Evolutionary conservation across 768 basidiomycete species (phyloP).

Genomic region (Suillus clintonianus): DNA sequence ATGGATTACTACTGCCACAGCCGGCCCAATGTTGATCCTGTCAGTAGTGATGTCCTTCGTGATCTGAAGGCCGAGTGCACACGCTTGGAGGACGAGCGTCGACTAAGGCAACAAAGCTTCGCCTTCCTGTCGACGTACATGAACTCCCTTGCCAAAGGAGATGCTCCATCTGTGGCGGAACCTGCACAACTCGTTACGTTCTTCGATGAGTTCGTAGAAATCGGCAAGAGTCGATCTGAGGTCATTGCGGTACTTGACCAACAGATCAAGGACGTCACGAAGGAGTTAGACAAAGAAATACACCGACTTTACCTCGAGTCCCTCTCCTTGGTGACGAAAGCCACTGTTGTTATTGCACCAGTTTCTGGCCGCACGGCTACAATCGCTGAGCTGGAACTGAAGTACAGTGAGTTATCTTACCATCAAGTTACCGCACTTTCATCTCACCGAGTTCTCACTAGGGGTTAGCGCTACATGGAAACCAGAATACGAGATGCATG

Average conservation of each 20-base stretch:
- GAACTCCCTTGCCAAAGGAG: conserved; percentile 27
- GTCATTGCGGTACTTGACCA: conserved; percentile 16
- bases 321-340: neutral
- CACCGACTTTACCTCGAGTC: conserved; percentile 4
- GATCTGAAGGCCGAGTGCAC: conserved; percentile 13
- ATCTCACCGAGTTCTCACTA: neutral
- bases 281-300: conserved; percentile 15
- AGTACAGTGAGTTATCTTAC: conserved; percentile 14
- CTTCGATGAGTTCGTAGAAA: conserved; percentile 24
- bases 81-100: conserved; percentile 19
- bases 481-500: conserved; percentile 19
- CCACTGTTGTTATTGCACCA: conserved; percentile 13
- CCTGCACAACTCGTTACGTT: conserved; percentile 19
- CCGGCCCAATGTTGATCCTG: neutral
- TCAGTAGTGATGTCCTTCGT: neutral
- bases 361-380: conserved; percentile 4
- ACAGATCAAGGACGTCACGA: conserved; percentile 12
- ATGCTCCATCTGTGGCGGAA: conserved; percentile 6
- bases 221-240: conserved; percentile 18
- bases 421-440: neutral
- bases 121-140: conserved; percentile 27
- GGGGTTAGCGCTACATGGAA: conserved; percentile 21
- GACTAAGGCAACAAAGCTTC: conserved; percentile 20
- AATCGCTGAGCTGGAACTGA: conserved; percentile 16
- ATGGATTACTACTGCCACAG: conserved; percentile 16